These are phyloP conservation scores for Lactarius psammicola DNA, from an alignment of 768 basidiomycete genomes.

Conservation along the genomic window DNA sequence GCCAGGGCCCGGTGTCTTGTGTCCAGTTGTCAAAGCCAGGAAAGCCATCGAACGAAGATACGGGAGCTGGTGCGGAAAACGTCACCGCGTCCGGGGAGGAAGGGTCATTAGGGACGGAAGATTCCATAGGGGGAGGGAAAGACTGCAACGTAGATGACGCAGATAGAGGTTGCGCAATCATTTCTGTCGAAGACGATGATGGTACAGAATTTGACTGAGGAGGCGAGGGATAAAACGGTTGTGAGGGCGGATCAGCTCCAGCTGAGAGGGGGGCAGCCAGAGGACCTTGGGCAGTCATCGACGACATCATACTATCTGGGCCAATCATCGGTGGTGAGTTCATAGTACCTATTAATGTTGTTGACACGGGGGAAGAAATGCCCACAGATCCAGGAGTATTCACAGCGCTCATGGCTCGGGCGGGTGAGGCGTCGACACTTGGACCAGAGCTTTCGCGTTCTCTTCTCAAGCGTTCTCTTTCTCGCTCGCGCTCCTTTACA, in stretches of 20 bases:
- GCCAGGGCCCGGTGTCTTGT: constrained; percentile 27
- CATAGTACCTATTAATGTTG: constrained; percentile 20
- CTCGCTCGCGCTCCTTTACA: constrained; percentile 72
- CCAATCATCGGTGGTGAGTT: constrained; percentile 17
- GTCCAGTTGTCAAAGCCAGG: constrained; percentile 47
- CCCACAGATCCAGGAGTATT: constrained; percentile 25
- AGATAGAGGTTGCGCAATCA: constrained; percentile 2
- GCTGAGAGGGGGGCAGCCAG: constrained; percentile 32
- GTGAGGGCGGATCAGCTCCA: constrained; percentile 27
- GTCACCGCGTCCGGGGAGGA: constrained; percentile 24
- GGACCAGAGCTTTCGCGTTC: constrained; percentile 53
- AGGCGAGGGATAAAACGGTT: constrained; percentile 61
- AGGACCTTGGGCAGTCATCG: constrained; percentile 23
- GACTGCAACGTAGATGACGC: constrained; percentile 8
- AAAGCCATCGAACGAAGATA: constrained; percentile 36
- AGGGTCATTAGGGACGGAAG: constrained; percentile 8
- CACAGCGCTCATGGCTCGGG: constrained; percentile 13
- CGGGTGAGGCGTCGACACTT: constrained; percentile 21
- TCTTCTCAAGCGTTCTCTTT: constrained; percentile 68
- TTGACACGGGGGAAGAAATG: constrained; percentile 15
- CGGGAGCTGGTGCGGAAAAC: constrained; percentile 28
- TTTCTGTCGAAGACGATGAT: constrained; percentile 6
- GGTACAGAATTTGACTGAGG: constrained; percentile 44
- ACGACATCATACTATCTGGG: constrained; percentile 10
- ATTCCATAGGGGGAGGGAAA: constrained; percentile 16